phyloP scores from a whole-genome alignment of 2,329 filamentous ascomycete genomes.

The Aspergillus calidoustus region DNA sequence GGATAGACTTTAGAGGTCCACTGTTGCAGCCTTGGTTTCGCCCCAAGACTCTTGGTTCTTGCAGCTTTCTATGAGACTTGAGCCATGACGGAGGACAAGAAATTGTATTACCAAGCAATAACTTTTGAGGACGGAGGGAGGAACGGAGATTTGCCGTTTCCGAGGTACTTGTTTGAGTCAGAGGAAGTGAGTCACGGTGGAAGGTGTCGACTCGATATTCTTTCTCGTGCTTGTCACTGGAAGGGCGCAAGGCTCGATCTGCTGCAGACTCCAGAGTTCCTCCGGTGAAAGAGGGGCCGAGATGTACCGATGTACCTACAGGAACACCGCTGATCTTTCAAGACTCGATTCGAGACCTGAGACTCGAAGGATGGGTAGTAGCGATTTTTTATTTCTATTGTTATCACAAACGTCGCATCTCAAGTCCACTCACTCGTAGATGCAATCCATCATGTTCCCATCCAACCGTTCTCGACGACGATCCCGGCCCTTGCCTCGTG shows the following conservation, averaged over 20 bases:
- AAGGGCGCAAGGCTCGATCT: not conserved
- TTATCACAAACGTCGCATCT: not conserved
- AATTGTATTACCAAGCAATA: not conserved
- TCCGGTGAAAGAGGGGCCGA: not conserved
- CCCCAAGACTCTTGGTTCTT: not conserved
- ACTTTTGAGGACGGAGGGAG: not conserved
- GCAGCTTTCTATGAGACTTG: not conserved
- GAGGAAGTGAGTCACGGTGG: not conserved
- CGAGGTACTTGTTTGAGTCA: not conserved
- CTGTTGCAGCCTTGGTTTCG: not conserved
- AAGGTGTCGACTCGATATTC: too few relatives aligned
- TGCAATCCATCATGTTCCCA: not conserved
- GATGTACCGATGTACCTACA: not conserved
- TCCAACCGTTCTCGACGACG: not conserved
- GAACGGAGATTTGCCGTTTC: not conserved
- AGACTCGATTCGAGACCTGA: not conserved
- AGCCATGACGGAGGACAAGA: not conserved
- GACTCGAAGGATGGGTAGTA: not conserved
- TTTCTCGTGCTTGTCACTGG: not conserved
- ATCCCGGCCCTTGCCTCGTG: not conserved
- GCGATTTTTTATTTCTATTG: not conserved
- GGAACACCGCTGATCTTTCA: not conserved
- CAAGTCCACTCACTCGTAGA: not conserved
- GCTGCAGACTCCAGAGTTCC: not conserved
- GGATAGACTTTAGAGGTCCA: not conserved